These are phyloP conservation scores for Wickerhamiella galacta DNA, from an alignment of 805 yeast genomes.

Conservation along the genomic window DNA sequence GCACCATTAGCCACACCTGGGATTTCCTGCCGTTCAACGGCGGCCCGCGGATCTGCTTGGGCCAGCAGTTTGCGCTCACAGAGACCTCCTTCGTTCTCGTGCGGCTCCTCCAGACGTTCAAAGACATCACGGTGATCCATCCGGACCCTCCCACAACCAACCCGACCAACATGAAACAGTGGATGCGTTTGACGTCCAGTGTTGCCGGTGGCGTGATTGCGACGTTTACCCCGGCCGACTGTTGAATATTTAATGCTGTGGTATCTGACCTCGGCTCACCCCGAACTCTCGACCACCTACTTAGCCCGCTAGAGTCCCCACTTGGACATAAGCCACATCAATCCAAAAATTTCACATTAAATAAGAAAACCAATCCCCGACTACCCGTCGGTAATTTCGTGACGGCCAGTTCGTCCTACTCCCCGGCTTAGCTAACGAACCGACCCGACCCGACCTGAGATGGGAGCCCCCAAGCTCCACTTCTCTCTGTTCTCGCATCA, in stretches of 20 bases:
- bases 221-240: not conserved
- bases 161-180: constrained; percentile 7
- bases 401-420: too few relatives aligned
- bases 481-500: not conserved
- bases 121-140: constrained; percentile 8
- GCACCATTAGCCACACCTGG: constrained; percentile 26
- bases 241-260: too few relatives aligned
- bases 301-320: not conserved
- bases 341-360: too few relatives aligned
- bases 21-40: constrained; percentile 38
- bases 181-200: constrained; percentile 13
- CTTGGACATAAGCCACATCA: too few relatives aligned
- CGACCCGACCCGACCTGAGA: too few relatives aligned
- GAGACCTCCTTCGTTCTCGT: constrained; percentile 32
- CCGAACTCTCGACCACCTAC: not conserved
- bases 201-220: constrained; percentile 13
- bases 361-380: too few relatives aligned
- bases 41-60: constrained; percentile 39
- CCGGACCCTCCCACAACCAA: constrained; percentile 7
- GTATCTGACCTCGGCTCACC: too few relatives aligned
- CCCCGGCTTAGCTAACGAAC: too few relatives aligned
- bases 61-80: constrained; percentile 40
- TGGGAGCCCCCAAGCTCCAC: not conserved
- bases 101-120: constrained; percentile 25
- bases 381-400: too few relatives aligned